Evolutionary conservation across 805 yeast genomes (phyloP).

Genomic region (Candida saitoana): DNA sequence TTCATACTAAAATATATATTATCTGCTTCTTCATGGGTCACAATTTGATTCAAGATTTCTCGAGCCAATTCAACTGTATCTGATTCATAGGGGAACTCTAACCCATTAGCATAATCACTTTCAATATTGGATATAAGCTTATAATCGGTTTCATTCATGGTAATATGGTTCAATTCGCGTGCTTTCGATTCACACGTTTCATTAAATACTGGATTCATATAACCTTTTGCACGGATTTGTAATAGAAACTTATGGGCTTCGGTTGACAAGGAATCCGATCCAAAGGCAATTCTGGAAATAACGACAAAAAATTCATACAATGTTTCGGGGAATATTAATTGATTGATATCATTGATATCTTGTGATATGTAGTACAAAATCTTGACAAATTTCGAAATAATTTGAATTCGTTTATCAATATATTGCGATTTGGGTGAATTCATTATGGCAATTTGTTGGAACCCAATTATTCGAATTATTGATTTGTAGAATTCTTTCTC

Average conservation of each 20-base stretch:
- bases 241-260: constrained; percentile 36
- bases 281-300: constrained; percentile 51
- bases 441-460: constrained; percentile 45
- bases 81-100: constrained; percentile 58
- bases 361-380: constrained; percentile 37
- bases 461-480: constrained; percentile 41
- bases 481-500: constrained; percentile 37
- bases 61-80: constrained; percentile 66
- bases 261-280: constrained; percentile 37
- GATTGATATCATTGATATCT: constrained; percentile 26
- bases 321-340: constrained; percentile 37
- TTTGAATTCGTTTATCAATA: constrained; percentile 32
- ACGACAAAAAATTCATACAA: constrained; percentile 46
- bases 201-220: constrained; percentile 39
- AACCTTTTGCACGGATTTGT: constrained; percentile 28
- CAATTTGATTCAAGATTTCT: constrained; percentile 61
- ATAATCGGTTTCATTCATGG: constrained; percentile 12
- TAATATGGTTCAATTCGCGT: constrained; percentile 31
- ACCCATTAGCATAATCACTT: constrained; percentile 49
- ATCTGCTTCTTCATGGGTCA: constrained; percentile 78
- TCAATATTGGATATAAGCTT: constrained; percentile 32
- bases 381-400: constrained; percentile 39
- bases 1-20: constrained; percentile 66
- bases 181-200: constrained; percentile 41
- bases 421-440: constrained; percentile 43